phyloP scores from a whole-genome alignment of 2,329 filamentous ascomycete species.

The Rhinocladiella mackenziei region DNA sequence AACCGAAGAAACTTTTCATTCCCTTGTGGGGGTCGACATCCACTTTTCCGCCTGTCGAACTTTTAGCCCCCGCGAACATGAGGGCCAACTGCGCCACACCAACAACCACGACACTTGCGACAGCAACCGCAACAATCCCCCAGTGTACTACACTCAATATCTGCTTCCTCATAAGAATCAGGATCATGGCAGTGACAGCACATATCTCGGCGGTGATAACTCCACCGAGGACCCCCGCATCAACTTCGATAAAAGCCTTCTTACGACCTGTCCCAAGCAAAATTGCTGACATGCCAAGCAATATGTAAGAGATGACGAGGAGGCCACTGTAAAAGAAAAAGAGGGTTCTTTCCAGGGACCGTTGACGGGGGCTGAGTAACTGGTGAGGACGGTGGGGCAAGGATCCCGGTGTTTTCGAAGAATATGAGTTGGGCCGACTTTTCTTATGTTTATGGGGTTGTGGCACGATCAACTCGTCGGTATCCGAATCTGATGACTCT shows the following conservation, averaged over 20 bases:
- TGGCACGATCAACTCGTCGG: slow-evolving; percentile 10
- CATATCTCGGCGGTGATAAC: slow-evolving; percentile 54
- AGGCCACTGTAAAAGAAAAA: slow-evolving; percentile 52
- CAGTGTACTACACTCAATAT: slow-evolving; percentile 18
- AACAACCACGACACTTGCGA: slow-evolving; percentile 13
- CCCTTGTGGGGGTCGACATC: too few species aligned
- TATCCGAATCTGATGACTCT: slow-evolving; percentile 25
- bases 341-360: slow-evolving; percentile 53
- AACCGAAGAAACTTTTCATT: too few species aligned
- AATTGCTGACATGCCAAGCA: slow-evolving; percentile 62
- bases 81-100: slow-evolving; percentile 15
- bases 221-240: slow-evolving; percentile 67
- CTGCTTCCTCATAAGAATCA: slow-evolving; percentile 23
- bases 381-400: slow-evolving; percentile 7
- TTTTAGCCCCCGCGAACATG: too few species aligned
- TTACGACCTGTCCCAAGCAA: slow-evolving; percentile 66
- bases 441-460: not conserved
- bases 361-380: slow-evolving; percentile 35
- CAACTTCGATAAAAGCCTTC: slow-evolving; percentile 66
- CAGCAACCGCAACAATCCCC: slow-evolving; percentile 15
- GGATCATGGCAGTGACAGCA: slow-evolving; percentile 14
- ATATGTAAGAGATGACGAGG: slow-evolving; percentile 57
- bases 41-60: too few species aligned
- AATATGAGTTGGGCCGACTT: not conserved
- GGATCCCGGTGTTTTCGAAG: slow-evolving; percentile 1